Evolutionary conservation across 768 basidiomycete species (phyloP).

Genomic region (Naganishia vishniacii): DNA sequence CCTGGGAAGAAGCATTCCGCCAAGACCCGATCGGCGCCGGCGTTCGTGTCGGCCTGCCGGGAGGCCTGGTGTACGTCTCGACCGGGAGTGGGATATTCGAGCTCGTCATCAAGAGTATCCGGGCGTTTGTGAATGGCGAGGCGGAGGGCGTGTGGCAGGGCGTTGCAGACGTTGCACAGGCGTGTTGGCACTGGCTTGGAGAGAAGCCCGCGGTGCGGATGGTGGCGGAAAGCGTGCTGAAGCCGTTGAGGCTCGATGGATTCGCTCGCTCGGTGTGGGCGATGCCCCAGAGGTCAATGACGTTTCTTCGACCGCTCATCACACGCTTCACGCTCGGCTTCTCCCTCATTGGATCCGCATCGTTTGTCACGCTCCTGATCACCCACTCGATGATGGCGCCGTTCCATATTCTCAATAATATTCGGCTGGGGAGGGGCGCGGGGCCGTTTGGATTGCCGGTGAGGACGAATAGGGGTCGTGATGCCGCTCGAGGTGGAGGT

Average conservation of each 20-base stretch:
- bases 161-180: not conserved
- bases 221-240: not conserved
- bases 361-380: conserved; percentile 27
- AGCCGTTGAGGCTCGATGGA: not conserved
- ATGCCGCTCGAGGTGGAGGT: conserved; percentile 8
- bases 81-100: conserved; percentile 25
- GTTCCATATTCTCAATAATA: conserved; percentile 26
- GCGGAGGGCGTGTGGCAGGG: conserved; percentile 18
- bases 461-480: conserved; percentile 6
- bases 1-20: conserved; percentile 19
- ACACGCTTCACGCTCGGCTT: conserved; percentile 26
- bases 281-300: not conserved
- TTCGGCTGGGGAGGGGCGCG: conserved; percentile 23
- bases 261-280: not conserved
- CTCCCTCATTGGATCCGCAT: conserved; percentile 26
- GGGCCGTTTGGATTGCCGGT: conserved; percentile 22
- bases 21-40: conserved; percentile 17
- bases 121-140: conserved; percentile 27
- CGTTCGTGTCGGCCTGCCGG: conserved; percentile 22
- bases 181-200: not conserved
- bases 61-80: conserved; percentile 17
- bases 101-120: conserved; percentile 26
- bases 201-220: no score
- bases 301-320: conserved; percentile 12
- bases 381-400: conserved; percentile 23